These are phyloP conservation scores for Leccinum uliginosum DNA, from an alignment of 768 basidiomycete genomes.

Conservation along the genomic window DNA sequence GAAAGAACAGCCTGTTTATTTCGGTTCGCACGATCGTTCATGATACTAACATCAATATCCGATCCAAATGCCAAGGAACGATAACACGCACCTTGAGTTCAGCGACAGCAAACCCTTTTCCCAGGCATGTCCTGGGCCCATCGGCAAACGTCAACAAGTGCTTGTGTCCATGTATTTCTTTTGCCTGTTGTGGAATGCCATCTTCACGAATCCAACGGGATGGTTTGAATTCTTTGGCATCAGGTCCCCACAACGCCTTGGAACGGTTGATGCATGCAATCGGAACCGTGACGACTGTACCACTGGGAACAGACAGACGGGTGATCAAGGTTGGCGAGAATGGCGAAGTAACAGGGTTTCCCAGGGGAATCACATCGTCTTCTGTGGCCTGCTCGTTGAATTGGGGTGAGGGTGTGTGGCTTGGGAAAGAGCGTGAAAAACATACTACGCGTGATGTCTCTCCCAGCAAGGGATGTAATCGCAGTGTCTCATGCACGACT, in stretches of 20 bases:
- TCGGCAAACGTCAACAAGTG: conserved; percentile 29
- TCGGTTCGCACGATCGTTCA: neutral
- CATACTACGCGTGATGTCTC: conserved; percentile 17
- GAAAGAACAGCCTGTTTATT: conserved; percentile 8
- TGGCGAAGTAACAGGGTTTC: conserved; percentile 38
- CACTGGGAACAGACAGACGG: conserved; percentile 43
- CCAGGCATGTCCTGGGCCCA: conserved; percentile 27
- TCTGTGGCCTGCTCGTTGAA: conserved; percentile 36
- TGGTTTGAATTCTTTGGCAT: conserved; percentile 55
- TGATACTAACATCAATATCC: too few species aligned
- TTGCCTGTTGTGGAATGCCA: conserved; percentile 26
- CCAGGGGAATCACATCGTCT: conserved; percentile 58
- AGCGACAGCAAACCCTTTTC: conserved; percentile 26
- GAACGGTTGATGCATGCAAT: conserved; percentile 48
- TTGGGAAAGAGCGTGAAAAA: neutral
- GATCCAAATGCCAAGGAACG: neutral
- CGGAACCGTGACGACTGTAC: conserved; percentile 41
- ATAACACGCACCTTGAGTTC: conserved; percentile 21
- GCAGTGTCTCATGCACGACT: conserved; percentile 41
- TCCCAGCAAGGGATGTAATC: conserved; percentile 38
- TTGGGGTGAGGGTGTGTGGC: neutral
- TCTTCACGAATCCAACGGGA: conserved; percentile 52
- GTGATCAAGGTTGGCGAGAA: conserved; percentile 33
- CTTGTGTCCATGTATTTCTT: conserved; percentile 29
- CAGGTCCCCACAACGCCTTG: conserved; percentile 54